Conservation (phyloP, 371 early-diverging fungal genomes). For the Chytridiales sp. region DNA sequence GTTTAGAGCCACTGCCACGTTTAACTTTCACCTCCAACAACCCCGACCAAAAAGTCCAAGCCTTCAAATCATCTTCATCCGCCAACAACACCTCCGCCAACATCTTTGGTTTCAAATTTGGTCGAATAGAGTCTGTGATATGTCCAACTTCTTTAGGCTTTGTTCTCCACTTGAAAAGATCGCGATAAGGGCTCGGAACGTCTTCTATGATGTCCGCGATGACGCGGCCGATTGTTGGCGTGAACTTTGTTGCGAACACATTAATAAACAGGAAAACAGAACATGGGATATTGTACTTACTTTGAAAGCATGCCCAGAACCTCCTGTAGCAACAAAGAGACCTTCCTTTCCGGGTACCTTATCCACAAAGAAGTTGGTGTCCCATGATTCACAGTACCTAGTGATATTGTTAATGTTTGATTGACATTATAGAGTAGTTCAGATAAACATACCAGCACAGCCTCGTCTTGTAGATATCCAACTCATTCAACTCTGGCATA, state of each 20-base stretch:
- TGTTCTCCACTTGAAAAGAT: constrained; percentile 23
- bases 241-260: constrained; percentile 16
- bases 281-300: not conserved
- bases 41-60: constrained; percentile 11
- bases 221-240: constrained; percentile 34
- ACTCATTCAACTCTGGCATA: constrained; percentile 23
- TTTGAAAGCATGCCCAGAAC: constrained; percentile 45
- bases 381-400: constrained; percentile 34
- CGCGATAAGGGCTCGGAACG: constrained; percentile 3
- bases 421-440: no score
- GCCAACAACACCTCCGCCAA: constrained; percentile 12
- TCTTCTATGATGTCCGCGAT: constrained; percentile 34
- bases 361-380: constrained; percentile 35
- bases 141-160: not conserved
- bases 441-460: constrained; percentile 32
- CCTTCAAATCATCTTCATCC: constrained; percentile 19
- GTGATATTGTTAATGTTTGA: no score
- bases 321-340: constrained; percentile 40
- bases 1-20: no score
- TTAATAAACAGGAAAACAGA: not conserved
- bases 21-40: no score
- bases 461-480: constrained; percentile 25
- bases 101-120: constrained; percentile 7
- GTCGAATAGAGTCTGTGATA: not conserved
- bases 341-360: constrained; percentile 18